Percentiles rank a stretch among this genome's conserved stretches.
Evolutionary conservation across 345 rosid genomes (phyloP).

Genomic region (Euclidium syriacum): DNA sequence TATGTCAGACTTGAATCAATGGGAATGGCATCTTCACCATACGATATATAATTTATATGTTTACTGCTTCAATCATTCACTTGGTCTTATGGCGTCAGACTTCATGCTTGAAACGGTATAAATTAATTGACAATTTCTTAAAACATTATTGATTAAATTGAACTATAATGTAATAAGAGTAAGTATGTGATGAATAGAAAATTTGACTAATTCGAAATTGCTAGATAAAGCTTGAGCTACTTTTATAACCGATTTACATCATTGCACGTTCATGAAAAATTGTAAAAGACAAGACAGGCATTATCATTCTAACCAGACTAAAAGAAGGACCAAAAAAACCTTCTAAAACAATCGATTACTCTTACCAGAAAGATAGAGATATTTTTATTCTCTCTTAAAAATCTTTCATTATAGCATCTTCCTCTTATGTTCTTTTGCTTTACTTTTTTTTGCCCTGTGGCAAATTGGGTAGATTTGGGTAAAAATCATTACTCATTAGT

Average conservation of each 20-base stretch:
- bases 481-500: conserved; percentile 17
- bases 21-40: background rate
- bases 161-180: conserved; percentile 11
- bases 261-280: conserved; percentile 25
- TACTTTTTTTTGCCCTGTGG: background rate
- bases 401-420: background rate
- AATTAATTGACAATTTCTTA: conserved; percentile 7
- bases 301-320: conserved; percentile 17
- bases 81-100: conserved; percentile 14
- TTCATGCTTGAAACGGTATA: conserved; percentile 12
- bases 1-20: background rate
- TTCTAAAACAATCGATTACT: background rate
- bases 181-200: background rate
- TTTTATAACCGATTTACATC: conserved; percentile 32
- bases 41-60: background rate
- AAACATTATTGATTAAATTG: background rate
- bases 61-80: background rate
- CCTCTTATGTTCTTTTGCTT: background rate
- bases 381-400: background rate
- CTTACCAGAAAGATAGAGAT: conserved; percentile 30
- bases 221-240: conserved; percentile 33
- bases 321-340: background rate
- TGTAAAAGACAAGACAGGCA: conserved; percentile 27
- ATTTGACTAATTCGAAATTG: conserved; percentile 26
- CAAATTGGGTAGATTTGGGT: conserved; percentile 10